Evolutionary conservation across 2,329 filamentous ascomycete genomes (phyloP).

Genomic region (Xylariaceae sp.): DNA sequence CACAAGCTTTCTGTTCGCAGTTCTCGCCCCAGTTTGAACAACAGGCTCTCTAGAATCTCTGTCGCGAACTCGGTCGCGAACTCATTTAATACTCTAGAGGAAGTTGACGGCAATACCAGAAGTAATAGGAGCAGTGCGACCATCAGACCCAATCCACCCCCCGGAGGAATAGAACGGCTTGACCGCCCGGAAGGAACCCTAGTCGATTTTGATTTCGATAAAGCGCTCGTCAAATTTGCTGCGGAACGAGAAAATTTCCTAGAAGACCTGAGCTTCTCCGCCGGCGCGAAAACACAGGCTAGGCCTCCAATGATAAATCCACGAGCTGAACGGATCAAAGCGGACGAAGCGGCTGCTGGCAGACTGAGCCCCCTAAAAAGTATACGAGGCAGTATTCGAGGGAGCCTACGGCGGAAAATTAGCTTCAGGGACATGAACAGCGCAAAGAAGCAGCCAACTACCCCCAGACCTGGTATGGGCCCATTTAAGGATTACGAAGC

Average conservation of each 20-base stretch:
- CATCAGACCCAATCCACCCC: slow-evolving; percentile 44
- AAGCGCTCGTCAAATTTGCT: slow-evolving; percentile 88
- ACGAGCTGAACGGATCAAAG: slow-evolving; percentile 73
- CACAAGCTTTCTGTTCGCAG: slow-evolving; percentile 46
- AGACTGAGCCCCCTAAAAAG: slow-evolving; percentile 51
- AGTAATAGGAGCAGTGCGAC: slow-evolving; percentile 64
- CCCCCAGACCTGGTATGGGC: slow-evolving; percentile 66
- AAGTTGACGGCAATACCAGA: slow-evolving; percentile 50
- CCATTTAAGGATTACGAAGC: slow-evolving; percentile 23
- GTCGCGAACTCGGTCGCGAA: slow-evolving; percentile 48
- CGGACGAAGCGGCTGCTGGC: slow-evolving; percentile 57
- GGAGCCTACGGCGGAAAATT: slow-evolving; percentile 86
- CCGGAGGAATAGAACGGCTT: slow-evolving; percentile 24
- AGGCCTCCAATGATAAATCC: slow-evolving; percentile 70
- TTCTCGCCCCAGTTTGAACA: slow-evolving; percentile 56
- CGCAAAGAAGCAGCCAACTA: slow-evolving; percentile 76
- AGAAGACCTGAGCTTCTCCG: slow-evolving; percentile 83
- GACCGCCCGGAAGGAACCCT: slow-evolving; percentile 36
- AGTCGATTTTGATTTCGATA: slow-evolving; percentile 84
- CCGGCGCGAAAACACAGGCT: slow-evolving; percentile 68
- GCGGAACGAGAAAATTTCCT: slow-evolving; percentile 91
- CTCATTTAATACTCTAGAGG: slow-evolving; percentile 52
- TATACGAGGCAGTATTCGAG: slow-evolving; percentile 62
- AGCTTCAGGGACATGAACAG: slow-evolving; percentile 95
- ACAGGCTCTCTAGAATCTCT: slow-evolving; percentile 50